These are phyloP conservation scores for Hypoxylon sp. DNA, from an alignment of 2,329 filamentous ascomycete species.

Conservation along the genomic window DNA sequence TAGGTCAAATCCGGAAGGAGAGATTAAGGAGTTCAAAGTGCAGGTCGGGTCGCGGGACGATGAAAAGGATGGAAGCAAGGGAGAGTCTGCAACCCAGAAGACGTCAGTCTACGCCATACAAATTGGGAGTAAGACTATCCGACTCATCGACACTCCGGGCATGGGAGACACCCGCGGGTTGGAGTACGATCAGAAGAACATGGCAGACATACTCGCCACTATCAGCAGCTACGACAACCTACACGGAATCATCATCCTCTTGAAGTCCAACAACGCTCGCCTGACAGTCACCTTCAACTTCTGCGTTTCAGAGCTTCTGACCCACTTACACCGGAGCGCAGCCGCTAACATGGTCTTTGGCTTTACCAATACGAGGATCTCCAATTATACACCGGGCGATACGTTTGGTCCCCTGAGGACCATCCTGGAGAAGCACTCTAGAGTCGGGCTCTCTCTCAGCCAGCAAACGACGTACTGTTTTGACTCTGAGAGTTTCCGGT, in stretches of 20 bases:
- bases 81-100: not conserved
- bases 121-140: not conserved
- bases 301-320: conserved; percentile 56
- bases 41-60: not conserved
- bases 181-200: conserved; percentile 54
- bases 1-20: not conserved
- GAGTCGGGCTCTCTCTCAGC: conserved; percentile 1
- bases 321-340: conserved; percentile 55
- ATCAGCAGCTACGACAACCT: conserved; percentile 53
- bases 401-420: conserved; percentile 52
- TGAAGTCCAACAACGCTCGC: not conserved
- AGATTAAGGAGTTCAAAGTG: not conserved
- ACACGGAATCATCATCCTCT: not conserved
- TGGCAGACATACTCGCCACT: conserved; percentile 55
- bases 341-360: conserved; percentile 58
- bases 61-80: not conserved
- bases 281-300: not conserved
- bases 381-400: conserved; percentile 58
- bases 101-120: not conserved
- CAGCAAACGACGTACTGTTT: not conserved
- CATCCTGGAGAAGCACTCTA: not conserved
- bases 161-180: conserved; percentile 58
- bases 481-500: not conserved
- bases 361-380: conserved; percentile 58
- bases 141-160: conserved; percentile 57